These are phyloP conservation scores for Floccularia luteovirens DNA, from an alignment of 768 basidiomycete genomes.

Conservation along the genomic window DNA sequence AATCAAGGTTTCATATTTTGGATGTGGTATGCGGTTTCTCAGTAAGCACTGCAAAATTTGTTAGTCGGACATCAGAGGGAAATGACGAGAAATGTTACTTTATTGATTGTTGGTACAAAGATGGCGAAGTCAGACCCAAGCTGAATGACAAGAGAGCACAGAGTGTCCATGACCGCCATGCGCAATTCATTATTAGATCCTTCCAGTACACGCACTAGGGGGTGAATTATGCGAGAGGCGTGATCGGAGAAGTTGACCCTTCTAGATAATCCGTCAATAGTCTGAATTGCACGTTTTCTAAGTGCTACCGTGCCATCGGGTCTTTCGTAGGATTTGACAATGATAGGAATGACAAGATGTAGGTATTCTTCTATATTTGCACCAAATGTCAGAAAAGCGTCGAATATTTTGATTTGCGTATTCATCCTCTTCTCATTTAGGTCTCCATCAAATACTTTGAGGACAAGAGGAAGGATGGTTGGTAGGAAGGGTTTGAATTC, in stretches of 20 bases:
- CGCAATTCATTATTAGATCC: conserved; percentile 71
- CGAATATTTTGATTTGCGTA: conserved; percentile 87
- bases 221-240: conserved; percentile 94
- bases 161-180: conserved; percentile 83
- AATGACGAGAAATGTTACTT: conserved; percentile 36
- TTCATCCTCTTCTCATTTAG: conserved; percentile 67
- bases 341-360: conserved; percentile 92
- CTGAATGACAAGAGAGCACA: conserved; percentile 89
- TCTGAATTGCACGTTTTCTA: conserved; percentile 85
- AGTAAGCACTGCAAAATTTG: conserved; percentile 51
- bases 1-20: conserved; percentile 83
- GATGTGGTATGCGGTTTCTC: conserved; percentile 69
- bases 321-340: conserved; percentile 86
- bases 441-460: conserved; percentile 90
- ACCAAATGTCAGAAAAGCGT: conserved; percentile 93
- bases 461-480: conserved; percentile 77
- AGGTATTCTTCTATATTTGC: conserved; percentile 96
- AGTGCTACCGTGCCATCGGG: conserved; percentile 64
- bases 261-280: conserved; percentile 83
- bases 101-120: conserved; percentile 95
- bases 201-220: conserved; percentile 81
- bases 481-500: conserved; percentile 97
- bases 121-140: conserved; percentile 96
- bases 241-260: conserved; percentile 98
- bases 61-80: conserved; percentile 1